Evolutionary conservation across 176 grass and related monocot genomes (phyloP).

Genomic region (Oryza australiensis): DNA sequence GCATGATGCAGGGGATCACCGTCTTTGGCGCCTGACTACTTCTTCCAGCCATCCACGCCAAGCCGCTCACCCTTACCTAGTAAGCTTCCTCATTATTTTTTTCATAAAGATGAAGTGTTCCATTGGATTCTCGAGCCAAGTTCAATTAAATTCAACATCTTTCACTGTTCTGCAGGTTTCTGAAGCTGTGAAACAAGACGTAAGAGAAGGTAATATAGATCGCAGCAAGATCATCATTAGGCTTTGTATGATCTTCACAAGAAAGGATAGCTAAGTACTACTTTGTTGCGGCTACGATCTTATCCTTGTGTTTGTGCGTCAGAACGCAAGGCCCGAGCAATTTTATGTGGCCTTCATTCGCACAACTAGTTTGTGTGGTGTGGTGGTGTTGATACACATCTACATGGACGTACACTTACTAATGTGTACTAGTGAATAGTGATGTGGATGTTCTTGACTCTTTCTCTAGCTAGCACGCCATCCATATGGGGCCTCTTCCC

Average conservation of each 20-base stretch:
- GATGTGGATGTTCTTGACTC: not conserved
- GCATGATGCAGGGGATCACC: conserved; percentile 71
- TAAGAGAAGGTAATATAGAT: not conserved
- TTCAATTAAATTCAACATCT: not conserved
- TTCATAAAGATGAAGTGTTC: not conserved
- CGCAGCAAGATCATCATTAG: conserved; percentile 16
- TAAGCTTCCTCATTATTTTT: not conserved
- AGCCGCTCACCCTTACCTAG: not conserved
- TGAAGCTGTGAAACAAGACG: not conserved
- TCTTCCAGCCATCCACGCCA: too few species aligned
- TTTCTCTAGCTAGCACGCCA: not conserved
- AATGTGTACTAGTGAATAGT: not conserved
- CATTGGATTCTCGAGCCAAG: not conserved
- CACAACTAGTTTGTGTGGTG: conserved; percentile 4
- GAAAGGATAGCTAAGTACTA: not conserved
- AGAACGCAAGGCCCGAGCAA: not conserved
- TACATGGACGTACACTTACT: not conserved
- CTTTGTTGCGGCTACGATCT: not conserved
- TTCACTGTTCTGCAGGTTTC: not conserved
- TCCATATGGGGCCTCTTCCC: too few species aligned
- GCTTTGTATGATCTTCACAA: not conserved
- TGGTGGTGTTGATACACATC: not conserved
- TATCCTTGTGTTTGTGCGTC: not conserved
- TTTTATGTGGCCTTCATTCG: not conserved
- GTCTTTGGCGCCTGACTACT: conserved; percentile 32